A percentile compares a stretch with the other conserved stretches of the same genome.
Evolutionary conservation across 2,329 filamentous ascomycete genomes (phyloP).

Genomic region (Byssochlamys sp.): DNA sequence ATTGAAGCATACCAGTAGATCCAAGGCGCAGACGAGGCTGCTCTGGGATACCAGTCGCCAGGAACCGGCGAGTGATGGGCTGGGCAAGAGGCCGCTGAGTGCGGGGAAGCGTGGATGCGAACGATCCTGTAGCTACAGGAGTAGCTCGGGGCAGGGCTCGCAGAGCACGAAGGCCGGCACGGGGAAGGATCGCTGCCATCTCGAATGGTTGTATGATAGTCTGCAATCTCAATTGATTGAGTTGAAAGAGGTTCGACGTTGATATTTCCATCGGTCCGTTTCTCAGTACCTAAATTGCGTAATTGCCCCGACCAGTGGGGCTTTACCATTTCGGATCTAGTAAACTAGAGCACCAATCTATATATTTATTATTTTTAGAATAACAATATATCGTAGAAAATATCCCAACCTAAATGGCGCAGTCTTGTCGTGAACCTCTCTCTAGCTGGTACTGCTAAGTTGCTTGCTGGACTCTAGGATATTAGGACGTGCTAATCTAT

Average conservation of each 20-base stretch:
- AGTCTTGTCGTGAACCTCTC: too few relatives aligned
- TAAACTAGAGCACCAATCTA: too few relatives aligned
- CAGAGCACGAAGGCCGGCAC: constrained; percentile 17
- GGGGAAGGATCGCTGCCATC: constrained; percentile 22
- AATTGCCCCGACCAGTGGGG: background rate
- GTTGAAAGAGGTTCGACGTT: background rate
- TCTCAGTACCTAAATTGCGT: background rate
- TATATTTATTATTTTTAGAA: too few relatives aligned
- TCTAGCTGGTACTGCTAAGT: too few relatives aligned
- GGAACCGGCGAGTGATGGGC: constrained; percentile 21
- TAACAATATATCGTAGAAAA: too few relatives aligned
- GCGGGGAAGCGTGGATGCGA: constrained; percentile 12
- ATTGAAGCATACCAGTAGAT: constrained; percentile 19
- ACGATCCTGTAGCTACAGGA: constrained; percentile 9
- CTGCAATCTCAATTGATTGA: background rate
- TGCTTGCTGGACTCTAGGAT: too few relatives aligned
- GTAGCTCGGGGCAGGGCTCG: constrained; percentile 14
- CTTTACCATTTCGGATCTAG: background rate
- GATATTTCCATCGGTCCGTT: background rate
- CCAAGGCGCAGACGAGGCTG: constrained; percentile 27
- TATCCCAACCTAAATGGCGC: too few relatives aligned
- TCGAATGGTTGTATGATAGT: constrained; percentile 1
- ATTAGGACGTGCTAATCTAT: too few relatives aligned
- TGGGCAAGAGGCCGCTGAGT: constrained; percentile 12
- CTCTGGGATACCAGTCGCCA: constrained; percentile 18